Evolutionary conservation across 1,284 basidiomycete species (phyloP).

Genomic region (Ustilago trichophora): DNA sequence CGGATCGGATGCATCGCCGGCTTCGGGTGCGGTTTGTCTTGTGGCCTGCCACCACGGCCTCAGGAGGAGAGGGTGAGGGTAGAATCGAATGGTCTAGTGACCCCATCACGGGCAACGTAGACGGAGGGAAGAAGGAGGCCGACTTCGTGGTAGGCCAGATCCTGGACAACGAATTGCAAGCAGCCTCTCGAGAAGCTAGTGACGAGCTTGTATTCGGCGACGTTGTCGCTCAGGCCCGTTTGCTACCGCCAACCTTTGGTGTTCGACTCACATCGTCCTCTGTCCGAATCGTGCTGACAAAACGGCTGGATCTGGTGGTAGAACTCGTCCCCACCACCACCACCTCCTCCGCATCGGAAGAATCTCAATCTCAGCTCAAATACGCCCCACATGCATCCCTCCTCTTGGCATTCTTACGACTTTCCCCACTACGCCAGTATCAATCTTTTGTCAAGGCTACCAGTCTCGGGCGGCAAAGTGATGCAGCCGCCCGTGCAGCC

Average conservation of each 20-base stretch:
- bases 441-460: conserved; percentile 13
- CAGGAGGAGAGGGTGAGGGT: background rate
- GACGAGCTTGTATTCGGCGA: conserved; percentile 55
- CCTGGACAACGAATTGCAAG: conserved; percentile 47
- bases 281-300: conserved; percentile 42
- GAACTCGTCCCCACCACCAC: conserved; percentile 26
- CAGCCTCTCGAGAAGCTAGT: conserved; percentile 49
- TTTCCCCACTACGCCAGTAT: conserved; percentile 32
- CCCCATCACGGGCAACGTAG: too few relatives aligned
- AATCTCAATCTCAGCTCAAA: too few relatives aligned
- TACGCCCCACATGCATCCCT: conserved; percentile 26
- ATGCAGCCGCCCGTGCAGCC: conserved; percentile 8
- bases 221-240: conserved; percentile 42
- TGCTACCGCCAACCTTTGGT: conserved; percentile 33
- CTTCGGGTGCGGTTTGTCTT: conserved; percentile 45
- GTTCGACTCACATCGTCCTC: conserved; percentile 34
- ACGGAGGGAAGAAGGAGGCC: too few relatives aligned
- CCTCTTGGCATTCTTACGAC: conserved; percentile 30
- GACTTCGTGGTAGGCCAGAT: conserved; percentile 12
- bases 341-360: background rate
- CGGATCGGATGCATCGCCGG: conserved; percentile 46
- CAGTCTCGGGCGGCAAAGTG: conserved; percentile 1
- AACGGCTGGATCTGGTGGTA: conserved; percentile 24
- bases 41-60: conserved; percentile 1
- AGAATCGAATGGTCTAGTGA: conserved; percentile 43